Evolutionary conservation across 108 stramenopile species (phyloP).

Genomic region (Skeletonema grethae): DNA sequence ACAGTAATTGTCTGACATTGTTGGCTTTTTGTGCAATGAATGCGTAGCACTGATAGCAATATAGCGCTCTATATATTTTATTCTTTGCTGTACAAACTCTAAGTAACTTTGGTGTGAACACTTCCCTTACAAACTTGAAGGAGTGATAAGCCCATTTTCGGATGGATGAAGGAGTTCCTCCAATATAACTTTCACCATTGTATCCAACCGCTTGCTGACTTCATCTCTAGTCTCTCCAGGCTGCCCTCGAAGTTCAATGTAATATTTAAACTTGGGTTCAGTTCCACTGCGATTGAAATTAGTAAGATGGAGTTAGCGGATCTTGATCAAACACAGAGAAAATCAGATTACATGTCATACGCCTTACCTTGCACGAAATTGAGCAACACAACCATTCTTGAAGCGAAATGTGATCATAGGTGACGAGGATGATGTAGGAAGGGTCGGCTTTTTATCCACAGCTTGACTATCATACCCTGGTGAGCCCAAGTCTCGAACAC

Average conservation of each 20-base stretch:
- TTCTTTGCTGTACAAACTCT: neutral
- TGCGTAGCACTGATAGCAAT: neutral
- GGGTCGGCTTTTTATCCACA: slow-evolving; percentile 73
- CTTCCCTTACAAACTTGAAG: slow-evolving; percentile 25
- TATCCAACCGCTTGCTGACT: slow-evolving; percentile 57
- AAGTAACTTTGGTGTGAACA: neutral
- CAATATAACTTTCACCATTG: slow-evolving; percentile 67
- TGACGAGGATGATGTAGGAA: slow-evolving; percentile 81
- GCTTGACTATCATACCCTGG: slow-evolving; percentile 89
- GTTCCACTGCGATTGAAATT: slow-evolving; percentile 82
- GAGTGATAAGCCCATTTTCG: slow-evolving; percentile 60
- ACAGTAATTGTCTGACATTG: neutral
- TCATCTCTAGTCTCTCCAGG: slow-evolving; percentile 76
- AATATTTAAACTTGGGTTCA: slow-evolving; percentile 99
- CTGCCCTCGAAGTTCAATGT: slow-evolving; percentile 89
- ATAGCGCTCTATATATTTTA: neutral
- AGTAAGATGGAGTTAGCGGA: slow-evolving; percentile 1
- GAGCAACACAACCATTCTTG: slow-evolving; percentile 91
- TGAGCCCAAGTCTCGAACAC: slow-evolving; percentile 84
- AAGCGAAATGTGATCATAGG: slow-evolving; percentile 96
- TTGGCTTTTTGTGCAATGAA: neutral
- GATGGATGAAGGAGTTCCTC: slow-evolving; percentile 80
- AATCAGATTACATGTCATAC: neutral
- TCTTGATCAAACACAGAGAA: neutral
- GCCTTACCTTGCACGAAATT: slow-evolving; percentile 80